Conservation (phyloP, 495 filamentous ascomycete species). For the Xylaria curta region DNA sequence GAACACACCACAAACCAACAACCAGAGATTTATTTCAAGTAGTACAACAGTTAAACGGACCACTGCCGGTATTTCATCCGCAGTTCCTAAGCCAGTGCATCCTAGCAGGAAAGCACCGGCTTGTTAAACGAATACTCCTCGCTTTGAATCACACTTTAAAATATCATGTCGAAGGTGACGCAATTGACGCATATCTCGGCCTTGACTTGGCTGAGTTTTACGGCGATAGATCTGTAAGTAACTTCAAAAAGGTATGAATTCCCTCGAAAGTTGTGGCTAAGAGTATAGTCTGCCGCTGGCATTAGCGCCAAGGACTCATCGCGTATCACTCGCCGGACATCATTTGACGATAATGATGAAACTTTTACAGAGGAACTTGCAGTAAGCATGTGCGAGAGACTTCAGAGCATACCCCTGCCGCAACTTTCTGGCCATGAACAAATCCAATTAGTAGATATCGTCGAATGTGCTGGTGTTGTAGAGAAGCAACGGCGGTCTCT, state of each 20-base stretch:
- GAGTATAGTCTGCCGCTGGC: constrained; percentile 32
- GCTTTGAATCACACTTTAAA: constrained; percentile 80
- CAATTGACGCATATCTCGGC: constrained; percentile 78
- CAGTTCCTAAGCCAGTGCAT: constrained; percentile 91
- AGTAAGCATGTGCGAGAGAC: constrained; percentile 71
- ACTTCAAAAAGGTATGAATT: constrained; percentile 15
- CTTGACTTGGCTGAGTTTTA: constrained; percentile 78
- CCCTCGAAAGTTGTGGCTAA: constrained; percentile 19
- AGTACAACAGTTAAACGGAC: constrained; percentile 82
- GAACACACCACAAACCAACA: constrained; percentile 54
- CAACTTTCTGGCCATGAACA: constrained; percentile 89
- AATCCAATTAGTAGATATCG: constrained; percentile 83
- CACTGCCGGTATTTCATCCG: constrained; percentile 91
- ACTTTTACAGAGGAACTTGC: constrained; percentile 78
- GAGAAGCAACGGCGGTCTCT: constrained; percentile 90
- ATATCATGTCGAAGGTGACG: constrained; percentile 82
- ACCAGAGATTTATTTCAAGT: constrained; percentile 76
- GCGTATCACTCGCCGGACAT: constrained; percentile 39
- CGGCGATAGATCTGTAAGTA: constrained; percentile 25
- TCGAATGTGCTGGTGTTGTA: constrained; percentile 86
- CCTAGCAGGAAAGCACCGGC: constrained; percentile 72
- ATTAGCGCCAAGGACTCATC: constrained; percentile 29
- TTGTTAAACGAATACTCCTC: constrained; percentile 78
- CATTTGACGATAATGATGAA: constrained; percentile 61
- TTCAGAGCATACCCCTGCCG: constrained; percentile 76